A percentile compares a stretch with the other conserved stretches of the same genome.
Evolutionary conservation across 352 stramenopile species (phyloP).

Genomic region (Hyaloperonospora brassicae): DNA sequence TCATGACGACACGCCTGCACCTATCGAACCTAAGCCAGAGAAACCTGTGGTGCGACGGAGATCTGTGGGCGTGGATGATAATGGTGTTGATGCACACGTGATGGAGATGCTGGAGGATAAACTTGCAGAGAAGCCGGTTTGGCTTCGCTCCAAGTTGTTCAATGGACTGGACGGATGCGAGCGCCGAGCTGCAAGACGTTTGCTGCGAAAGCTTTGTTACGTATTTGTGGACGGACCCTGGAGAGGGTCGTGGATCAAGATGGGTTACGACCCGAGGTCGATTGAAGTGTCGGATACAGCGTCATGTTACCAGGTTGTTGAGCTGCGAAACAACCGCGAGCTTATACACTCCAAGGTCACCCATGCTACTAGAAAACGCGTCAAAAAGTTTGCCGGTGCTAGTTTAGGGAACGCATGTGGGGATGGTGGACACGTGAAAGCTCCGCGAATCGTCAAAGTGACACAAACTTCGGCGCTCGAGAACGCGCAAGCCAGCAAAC

Average conservation of each 20-base stretch:
- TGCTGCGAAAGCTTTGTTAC: conserved; percentile 71
- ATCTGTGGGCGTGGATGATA: conserved; percentile 43
- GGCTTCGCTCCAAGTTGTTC: conserved; percentile 67
- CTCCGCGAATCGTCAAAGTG: conserved; percentile 61
- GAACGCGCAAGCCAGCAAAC: conserved; percentile 54
- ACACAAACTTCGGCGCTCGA: conserved; percentile 61
- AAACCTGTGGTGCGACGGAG: conserved; percentile 40
- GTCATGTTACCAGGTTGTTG: conserved; percentile 64
- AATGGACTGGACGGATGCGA: conserved; percentile 53
- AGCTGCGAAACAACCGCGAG: conserved; percentile 73
- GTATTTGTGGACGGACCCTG: conserved; percentile 79
- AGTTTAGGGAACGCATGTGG: conserved; percentile 21
- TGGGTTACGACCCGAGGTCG: conserved; percentile 66
- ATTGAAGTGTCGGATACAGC: conserved; percentile 25
- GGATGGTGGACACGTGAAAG: conserved; percentile 47
- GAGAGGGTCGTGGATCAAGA: conserved; percentile 74
- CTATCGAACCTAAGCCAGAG: conserved; percentile 40
- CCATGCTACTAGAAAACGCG: conserved; percentile 53
- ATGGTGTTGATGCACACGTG: conserved; percentile 55
- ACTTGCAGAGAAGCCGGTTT: conserved; percentile 60
- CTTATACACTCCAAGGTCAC: conserved; percentile 77
- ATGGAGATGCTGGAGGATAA: conserved; percentile 47
- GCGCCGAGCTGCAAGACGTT: conserved; percentile 44
- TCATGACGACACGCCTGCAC: conserved; percentile 49
- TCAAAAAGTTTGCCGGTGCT: conserved; percentile 43